Percentiles rank a stretch among this genome's conserved stretches.
Conservation (phyloP, 164 flowering plant species). For the Dillenia turbinata region DNA sequence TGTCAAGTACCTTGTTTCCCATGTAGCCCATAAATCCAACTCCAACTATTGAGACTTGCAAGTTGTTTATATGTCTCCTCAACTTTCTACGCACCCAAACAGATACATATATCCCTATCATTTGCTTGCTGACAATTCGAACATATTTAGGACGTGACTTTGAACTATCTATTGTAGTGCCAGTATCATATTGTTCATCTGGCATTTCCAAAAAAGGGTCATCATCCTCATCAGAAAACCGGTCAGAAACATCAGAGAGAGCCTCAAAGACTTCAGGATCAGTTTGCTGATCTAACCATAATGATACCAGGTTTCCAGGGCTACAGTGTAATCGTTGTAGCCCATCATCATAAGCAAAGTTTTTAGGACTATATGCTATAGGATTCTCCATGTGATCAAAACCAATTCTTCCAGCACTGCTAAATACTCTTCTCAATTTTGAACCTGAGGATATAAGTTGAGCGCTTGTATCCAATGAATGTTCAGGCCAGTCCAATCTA, state of each 20-base stretch:
- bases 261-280: conserved; percentile 33
- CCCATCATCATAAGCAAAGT: conserved; percentile 16
- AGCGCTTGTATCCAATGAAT: conserved; percentile 45
- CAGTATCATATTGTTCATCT: conserved; percentile 16
- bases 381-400: conserved; percentile 41
- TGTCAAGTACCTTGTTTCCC: conserved; percentile 82
- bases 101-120: conserved; percentile 94
- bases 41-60: conserved; percentile 91
- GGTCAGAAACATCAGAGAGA: conserved; percentile 42
- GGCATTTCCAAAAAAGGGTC: conserved; percentile 28
- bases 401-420: conserved; percentile 67
- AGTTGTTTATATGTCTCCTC: conserved; percentile 78
- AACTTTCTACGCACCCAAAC: conserved; percentile 81
- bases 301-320: conserved; percentile 46
- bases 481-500: conserved; percentile 77
- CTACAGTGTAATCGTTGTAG: conserved; percentile 49
- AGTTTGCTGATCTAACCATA: conserved; percentile 33
- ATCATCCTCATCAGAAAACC: conserved; percentile 42
- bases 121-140: conserved; percentile 89
- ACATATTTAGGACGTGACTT: conserved; percentile 50
- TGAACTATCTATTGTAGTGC: conserved; percentile 1
- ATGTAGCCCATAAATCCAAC: conserved; percentile 98
- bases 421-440: conserved; percentile 55
- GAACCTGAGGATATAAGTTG: conserved; percentile 36
- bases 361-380: conserved; percentile 20